phyloP scores from a whole-genome alignment of 2,329 filamentous ascomycete species.

The Periconia macrospinosa region DNA sequence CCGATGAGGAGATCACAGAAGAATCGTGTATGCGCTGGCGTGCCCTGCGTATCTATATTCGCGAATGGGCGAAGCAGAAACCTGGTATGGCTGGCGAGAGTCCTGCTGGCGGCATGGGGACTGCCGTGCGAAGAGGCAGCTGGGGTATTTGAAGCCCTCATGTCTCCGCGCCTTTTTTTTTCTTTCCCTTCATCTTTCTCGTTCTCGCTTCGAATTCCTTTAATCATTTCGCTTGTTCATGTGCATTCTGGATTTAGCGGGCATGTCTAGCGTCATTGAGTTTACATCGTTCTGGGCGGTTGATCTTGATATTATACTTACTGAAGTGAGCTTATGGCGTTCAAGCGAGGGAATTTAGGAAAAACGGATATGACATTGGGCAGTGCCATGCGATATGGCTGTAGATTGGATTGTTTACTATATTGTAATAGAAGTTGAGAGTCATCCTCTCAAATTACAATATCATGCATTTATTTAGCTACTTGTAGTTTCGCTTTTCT shows the following conservation, averaged over 20 bases:
- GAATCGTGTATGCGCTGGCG: conserved; percentile 74
- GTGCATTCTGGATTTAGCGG: conserved; percentile 22
- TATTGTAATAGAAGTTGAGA: too few relatives aligned
- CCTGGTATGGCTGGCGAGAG: conserved; percentile 60
- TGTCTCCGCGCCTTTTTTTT: background rate
- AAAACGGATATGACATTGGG: background rate
- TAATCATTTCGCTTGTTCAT: background rate
- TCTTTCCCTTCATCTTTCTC: background rate
- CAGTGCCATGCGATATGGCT: too few relatives aligned
- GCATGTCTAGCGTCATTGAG: conserved; percentile 4
- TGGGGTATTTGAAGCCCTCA: conserved; percentile 42
- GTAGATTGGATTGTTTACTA: too few relatives aligned
- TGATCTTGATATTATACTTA: background rate
- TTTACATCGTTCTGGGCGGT: too few relatives aligned
- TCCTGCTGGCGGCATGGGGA: conserved; percentile 42
- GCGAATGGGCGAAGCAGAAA: conserved; percentile 88
- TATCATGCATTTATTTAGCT: too few relatives aligned
- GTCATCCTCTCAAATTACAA: too few relatives aligned
- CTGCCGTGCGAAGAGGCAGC: conserved; percentile 51
- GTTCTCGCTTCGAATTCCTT: background rate
- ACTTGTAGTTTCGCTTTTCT: background rate
- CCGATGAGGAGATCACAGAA: conserved; percentile 54
- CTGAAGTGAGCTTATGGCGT: background rate
- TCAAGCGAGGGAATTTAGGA: background rate
- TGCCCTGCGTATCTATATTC: conserved; percentile 80